Conservation (phyloP, 2,329 filamentous ascomycete species). For the Epichloe sylvatica region DNA sequence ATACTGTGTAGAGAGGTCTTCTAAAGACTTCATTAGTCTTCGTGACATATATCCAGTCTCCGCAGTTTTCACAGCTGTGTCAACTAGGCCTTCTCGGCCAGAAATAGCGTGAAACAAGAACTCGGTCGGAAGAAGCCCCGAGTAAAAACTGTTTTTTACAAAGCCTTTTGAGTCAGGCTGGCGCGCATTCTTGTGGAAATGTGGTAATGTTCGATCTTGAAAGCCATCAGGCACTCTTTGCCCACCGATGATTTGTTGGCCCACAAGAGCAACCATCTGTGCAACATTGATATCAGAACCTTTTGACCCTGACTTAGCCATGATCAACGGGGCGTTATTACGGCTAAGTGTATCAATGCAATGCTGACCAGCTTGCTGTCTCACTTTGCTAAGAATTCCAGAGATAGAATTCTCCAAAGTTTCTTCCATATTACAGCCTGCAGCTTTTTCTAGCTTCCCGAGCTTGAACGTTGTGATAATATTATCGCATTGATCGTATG, state of each 20-base stretch:
- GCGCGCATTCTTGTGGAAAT: conserved; percentile 86
- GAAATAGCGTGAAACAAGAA: conserved; percentile 98
- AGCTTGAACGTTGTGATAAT: conserved; percentile 68
- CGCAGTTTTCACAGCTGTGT: conserved; percentile 97
- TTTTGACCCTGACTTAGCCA: conserved; percentile 96
- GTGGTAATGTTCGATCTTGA: conserved; percentile 84
- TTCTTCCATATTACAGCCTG: conserved; percentile 82
- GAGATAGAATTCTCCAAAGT: conserved; percentile 86
- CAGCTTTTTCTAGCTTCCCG: conserved; percentile 69
- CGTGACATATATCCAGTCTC: conserved; percentile 99
- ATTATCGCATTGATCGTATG: conserved; percentile 70
- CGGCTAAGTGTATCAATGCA: conserved; percentile 83
- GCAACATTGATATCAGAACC: conserved; percentile 96
- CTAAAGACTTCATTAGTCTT: conserved; percentile 92
- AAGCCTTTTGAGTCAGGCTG: conserved; percentile 95
- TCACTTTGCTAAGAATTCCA: conserved; percentile 80
- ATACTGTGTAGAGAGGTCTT: conserved; percentile 86
- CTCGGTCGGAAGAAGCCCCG: conserved; percentile 75
- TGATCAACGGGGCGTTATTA: conserved; percentile 85
- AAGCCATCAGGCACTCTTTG: conserved; percentile 91
- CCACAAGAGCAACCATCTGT: conserved; percentile 95
- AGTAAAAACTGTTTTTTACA: conserved; percentile 97
- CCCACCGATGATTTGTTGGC: conserved; percentile 93
- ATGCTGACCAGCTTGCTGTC: conserved; percentile 78
- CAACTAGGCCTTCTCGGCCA: conserved; percentile 93